Percentiles rank a stretch among this genome's conserved stretches.
phyloP scores from a whole-genome alignment of 2,329 filamentous ascomycete species.

The Cladophialophora immunda region DNA sequence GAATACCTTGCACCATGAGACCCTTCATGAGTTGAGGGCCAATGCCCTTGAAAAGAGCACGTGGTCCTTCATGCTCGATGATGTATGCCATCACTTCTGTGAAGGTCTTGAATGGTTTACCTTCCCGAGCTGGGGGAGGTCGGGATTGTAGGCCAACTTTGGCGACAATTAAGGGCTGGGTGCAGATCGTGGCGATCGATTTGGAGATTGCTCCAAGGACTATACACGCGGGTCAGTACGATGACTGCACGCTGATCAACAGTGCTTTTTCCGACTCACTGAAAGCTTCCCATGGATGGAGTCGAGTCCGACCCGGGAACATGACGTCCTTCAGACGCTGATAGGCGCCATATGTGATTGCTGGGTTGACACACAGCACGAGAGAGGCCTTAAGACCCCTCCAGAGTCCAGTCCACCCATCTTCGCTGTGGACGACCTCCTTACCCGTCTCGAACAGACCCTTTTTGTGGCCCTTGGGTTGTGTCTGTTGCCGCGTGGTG shows the following conservation, averaged over 20 bases:
- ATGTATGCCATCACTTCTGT: slow-evolving; percentile 96
- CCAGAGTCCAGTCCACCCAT: slow-evolving; percentile 90
- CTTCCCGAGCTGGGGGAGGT: slow-evolving; percentile 81
- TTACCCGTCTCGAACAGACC: slow-evolving; percentile 85
- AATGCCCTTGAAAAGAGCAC: slow-evolving; percentile 96
- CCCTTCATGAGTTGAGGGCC: slow-evolving; percentile 93
- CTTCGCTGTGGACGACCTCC: slow-evolving; percentile 89
- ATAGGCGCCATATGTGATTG: slow-evolving; percentile 97
- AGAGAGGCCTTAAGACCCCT: slow-evolving; percentile 94
- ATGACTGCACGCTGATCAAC: not conserved
- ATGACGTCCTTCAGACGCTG: slow-evolving; percentile 81
- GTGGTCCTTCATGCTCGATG: slow-evolving; percentile 80
- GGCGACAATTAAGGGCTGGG: slow-evolving; percentile 95
- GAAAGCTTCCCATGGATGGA: slow-evolving; percentile 90
- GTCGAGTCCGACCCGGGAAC: slow-evolving; percentile 77
- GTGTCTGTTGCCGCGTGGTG: slow-evolving; percentile 95
- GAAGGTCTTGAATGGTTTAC: slow-evolving; percentile 93
- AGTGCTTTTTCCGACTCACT: slow-evolving; percentile 65
- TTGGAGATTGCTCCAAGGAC: slow-evolving; percentile 95
- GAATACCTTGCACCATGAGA: slow-evolving; percentile 87
- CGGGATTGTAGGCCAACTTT: slow-evolving; percentile 97
- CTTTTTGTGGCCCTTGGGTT: slow-evolving; percentile 82
- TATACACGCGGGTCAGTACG: slow-evolving; percentile 47
- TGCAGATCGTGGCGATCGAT: slow-evolving; percentile 86
- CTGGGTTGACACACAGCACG: slow-evolving; percentile 93